Evolutionary conservation across 257 asterid genomes (phyloP).

Genomic region (Petrea volubilis): DNA sequence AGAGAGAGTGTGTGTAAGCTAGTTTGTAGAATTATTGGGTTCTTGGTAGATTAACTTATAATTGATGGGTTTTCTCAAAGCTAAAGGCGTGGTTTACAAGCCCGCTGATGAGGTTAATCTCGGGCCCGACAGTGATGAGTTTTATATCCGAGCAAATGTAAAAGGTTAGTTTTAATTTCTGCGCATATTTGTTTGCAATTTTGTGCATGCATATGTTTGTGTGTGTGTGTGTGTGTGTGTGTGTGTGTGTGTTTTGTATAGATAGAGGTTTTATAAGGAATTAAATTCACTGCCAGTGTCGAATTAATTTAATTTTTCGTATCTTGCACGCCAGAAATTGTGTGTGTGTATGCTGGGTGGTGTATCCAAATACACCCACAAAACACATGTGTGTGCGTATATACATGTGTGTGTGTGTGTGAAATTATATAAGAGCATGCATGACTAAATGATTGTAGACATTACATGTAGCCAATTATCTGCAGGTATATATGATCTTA

Average conservation of each 20-base stretch:
- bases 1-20: too few species aligned
- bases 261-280: too few species aligned
- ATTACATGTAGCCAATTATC: too few species aligned
- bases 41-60: too few species aligned
- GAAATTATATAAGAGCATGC: background rate
- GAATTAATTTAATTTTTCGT: too few species aligned
- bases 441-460: too few species aligned
- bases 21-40: too few species aligned
- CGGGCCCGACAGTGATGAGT: slow-evolving; percentile 59
- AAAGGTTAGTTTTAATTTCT: slow-evolving; percentile 50
- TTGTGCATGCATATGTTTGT: background rate
- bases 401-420: background rate
- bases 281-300: too few species aligned
- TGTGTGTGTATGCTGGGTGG: too few species aligned
- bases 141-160: slow-evolving; percentile 70
- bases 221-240: background rate
- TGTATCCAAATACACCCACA: too few species aligned
- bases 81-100: slow-evolving; percentile 60
- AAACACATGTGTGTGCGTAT: too few species aligned
- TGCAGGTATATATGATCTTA: background rate
- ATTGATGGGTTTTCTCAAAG: slow-evolving; percentile 56
- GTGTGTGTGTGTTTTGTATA: background rate
- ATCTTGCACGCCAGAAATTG: too few species aligned
- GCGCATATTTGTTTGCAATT: background rate
- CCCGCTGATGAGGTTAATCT: slow-evolving; percentile 65